These are phyloP conservation scores for Suhomyces coccinellae DNA, from an alignment of 1,139 yeast species.

Conservation along the genomic window DNA sequence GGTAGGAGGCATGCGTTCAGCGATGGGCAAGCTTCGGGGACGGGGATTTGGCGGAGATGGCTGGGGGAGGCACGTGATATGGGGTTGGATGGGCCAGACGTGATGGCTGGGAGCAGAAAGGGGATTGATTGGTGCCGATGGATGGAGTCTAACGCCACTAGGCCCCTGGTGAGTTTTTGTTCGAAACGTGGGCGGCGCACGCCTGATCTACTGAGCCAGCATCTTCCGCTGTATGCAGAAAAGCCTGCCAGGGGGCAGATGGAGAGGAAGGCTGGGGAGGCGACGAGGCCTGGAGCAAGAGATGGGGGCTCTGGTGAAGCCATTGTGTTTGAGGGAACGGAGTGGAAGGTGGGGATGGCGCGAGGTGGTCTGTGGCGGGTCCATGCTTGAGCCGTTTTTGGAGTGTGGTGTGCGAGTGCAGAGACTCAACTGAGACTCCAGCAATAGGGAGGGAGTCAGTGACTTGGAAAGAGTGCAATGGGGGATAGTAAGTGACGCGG, in stretches of 20 bases:
- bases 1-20: conserved; percentile 3
- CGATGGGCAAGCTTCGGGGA: background rate
- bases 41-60: background rate
- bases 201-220: conserved; percentile 3
- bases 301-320: too few species aligned
- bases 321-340: too few species aligned
- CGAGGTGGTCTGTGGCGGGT: too few species aligned
- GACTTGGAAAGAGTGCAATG: too few species aligned
- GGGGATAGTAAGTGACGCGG: too few species aligned
- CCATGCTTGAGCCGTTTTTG: too few species aligned
- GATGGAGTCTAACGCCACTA: conserved; percentile 2
- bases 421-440: too few species aligned
- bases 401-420: too few species aligned
- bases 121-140: background rate
- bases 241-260: background rate
- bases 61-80: background rate
- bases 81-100: too few species aligned
- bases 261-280: background rate
- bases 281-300: too few species aligned
- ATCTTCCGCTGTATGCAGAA: background rate
- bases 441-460: too few species aligned
- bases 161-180: conserved; percentile 4
- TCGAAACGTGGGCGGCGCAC: conserved; percentile 5
- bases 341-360: background rate
- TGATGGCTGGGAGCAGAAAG: background rate